Conservation (phyloP, 2,329 filamentous ascomycete species). For the Scytalidium sp. region DNA sequence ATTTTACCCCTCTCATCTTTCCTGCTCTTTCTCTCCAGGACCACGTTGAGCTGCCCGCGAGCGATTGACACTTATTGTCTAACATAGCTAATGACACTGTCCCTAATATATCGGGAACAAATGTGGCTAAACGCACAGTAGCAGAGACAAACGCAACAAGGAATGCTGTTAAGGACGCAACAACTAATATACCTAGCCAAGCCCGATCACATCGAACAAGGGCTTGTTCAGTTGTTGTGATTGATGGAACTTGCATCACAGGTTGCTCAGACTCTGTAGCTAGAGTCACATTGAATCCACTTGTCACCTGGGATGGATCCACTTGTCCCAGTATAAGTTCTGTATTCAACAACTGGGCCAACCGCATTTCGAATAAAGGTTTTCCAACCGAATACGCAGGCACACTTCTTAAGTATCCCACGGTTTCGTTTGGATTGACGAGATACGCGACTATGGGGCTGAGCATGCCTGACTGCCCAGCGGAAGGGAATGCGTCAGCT, state of each 20-base stretch:
- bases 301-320: not conserved
- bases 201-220: not conserved
- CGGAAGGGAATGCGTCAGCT: not conserved
- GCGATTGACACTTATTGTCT: not conserved
- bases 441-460: not conserved
- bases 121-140: not conserved
- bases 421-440: not conserved
- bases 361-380: not conserved
- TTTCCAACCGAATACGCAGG: not conserved
- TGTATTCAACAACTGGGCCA: not conserved
- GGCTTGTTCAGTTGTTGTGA: not conserved
- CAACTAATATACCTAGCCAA: not conserved
- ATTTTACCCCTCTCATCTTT: not conserved
- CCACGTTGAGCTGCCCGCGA: not conserved
- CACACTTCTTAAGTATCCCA: not conserved
- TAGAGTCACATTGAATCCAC: not conserved
- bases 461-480: not conserved
- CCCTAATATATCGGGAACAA: not conserved
- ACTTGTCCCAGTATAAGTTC: not conserved
- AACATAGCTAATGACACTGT: not conserved
- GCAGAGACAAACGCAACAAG: not conserved
- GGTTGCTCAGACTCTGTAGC: not conserved
- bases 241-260: not conserved
- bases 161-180: not conserved
- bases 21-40: not conserved